Base-by-base conservation (phyloP, 345 rosid species). In the Aethionema arabicum region DNA sequence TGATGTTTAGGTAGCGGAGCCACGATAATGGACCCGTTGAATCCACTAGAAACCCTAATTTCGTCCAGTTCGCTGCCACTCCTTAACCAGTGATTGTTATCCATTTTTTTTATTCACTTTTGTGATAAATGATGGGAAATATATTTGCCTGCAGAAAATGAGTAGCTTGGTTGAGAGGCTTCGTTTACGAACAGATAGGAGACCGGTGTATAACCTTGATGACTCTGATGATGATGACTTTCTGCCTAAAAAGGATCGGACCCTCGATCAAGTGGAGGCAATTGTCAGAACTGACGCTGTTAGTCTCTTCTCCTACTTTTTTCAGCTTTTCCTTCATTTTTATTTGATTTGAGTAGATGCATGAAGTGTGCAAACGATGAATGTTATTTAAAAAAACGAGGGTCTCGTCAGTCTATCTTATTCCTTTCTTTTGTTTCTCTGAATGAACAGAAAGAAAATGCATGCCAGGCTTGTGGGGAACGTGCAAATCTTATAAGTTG, bases 111-210 rank as follows among this genome's bases (percentile, higher is more conserved):
- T 29, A 35, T 52, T 3, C 16, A 6, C 11, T 9, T 58, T 41
- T 31, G 49, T 27, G 41, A 4, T 56, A 12, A 15, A 27, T 39
- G 48, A 52, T 45, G 11, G 4, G 42, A 44, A 41, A 8, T 5
- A 14, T 50, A 15, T 58, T 65, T 72, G 57, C 32, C 4, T 53
- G 68, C 63, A 80, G 71, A 63, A 78, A 37, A 95, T 95, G 99
- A 95, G 95, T 79, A 95, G 99, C 80, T 80, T 95, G 74, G 96
- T 82, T 29, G 99, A 95, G 82, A 80, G 97, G 86, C 89, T 95
- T 11, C 92, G 99, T 12, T 81, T 76, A 44, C 69, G 99, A 74
- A 81, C 97, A 42, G 95, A 88, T 52, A 78, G 89, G 66, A 95
- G 61, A 75, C 99, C 99, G 27, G 42, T 90, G 67, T 93, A 93